phyloP scores from a whole-genome alignment of 2,329 filamentous ascomycete species.

The Cordyceps sp. region DNA sequence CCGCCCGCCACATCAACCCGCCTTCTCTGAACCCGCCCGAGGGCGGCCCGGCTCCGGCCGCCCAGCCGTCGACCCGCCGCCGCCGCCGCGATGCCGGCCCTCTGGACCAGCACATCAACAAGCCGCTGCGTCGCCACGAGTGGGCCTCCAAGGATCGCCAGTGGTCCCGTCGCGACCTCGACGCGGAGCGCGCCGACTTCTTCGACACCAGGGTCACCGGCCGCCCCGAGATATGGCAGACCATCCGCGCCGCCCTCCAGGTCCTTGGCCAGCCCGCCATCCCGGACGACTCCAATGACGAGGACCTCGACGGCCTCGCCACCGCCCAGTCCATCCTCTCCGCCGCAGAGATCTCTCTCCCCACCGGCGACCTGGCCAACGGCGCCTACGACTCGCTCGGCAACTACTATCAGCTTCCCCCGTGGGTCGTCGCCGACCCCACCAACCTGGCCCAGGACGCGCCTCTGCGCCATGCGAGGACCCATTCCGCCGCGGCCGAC shows the following conservation, averaged over 20 bases:
- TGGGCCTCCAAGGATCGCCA: slow-evolving; percentile 46
- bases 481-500: slow-evolving; percentile 10
- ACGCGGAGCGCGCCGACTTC: slow-evolving; percentile 62
- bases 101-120: slow-evolving; percentile 51
- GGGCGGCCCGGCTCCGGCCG: slow-evolving; percentile 8
- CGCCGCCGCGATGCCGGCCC: slow-evolving; percentile 22
- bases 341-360: slow-evolving; percentile 60
- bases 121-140: slow-evolving; percentile 46
- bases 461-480: slow-evolving; percentile 4
- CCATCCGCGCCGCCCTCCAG: slow-evolving; percentile 50
- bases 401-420: slow-evolving; percentile 51
- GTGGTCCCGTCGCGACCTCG: slow-evolving; percentile 56
- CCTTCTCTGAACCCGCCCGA: slow-evolving; percentile 16
- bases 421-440: slow-evolving; percentile 54
- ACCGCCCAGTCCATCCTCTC: slow-evolving; percentile 70
- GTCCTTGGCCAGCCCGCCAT: slow-evolving; percentile 46
- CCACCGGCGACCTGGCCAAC: slow-evolving; percentile 54
- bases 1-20: slow-evolving; percentile 35
- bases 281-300: slow-evolving; percentile 15
- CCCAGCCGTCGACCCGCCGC: slow-evolving; percentile 7
- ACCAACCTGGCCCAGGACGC: slow-evolving; percentile 29
- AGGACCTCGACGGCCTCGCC: slow-evolving; percentile 26
- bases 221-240: slow-evolving; percentile 62
- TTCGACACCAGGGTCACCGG: slow-evolving; percentile 82
- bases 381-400: slow-evolving; percentile 58